Conservation (phyloP, 768 basidiomycete genomes). For the Serpula lacrymans region DNA sequence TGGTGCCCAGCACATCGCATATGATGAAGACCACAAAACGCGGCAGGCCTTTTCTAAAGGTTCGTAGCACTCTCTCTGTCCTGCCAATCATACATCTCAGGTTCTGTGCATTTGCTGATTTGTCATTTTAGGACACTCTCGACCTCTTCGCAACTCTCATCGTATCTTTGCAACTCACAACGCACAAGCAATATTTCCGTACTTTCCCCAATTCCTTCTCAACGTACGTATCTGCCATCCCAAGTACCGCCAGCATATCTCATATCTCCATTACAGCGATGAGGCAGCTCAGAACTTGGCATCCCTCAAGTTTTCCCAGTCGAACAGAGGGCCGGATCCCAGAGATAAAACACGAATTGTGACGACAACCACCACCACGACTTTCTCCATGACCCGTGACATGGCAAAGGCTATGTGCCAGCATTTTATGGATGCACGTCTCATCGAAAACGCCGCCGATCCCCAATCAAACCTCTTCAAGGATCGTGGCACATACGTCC, state of each 20-base stretch:
- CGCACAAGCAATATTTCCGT: constrained; percentile 95
- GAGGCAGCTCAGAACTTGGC: constrained; percentile 92
- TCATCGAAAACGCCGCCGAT: constrained; percentile 96
- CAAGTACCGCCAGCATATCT: constrained; percentile 7
- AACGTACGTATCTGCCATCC: constrained; percentile 62
- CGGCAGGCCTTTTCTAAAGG: constrained; percentile 92
- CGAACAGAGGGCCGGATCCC: constrained; percentile 96
- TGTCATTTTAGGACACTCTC: constrained; percentile 75
- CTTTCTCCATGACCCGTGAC: constrained; percentile 98
- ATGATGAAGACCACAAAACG: constrained; percentile 99
- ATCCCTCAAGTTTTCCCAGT: constrained; percentile 97
- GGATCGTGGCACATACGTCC: constrained; percentile 92
- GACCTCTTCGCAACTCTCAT: constrained; percentile 97
- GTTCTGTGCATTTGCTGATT: background rate
- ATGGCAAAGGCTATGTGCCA: constrained; percentile 99
- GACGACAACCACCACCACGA: constrained; percentile 98
- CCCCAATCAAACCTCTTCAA: constrained; percentile 88
- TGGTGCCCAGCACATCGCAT: constrained; percentile 70
- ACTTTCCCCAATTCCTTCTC: constrained; percentile 93
- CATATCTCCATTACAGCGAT: constrained; percentile 54
- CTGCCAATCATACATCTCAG: background rate
- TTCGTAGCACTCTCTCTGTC: constrained; percentile 27
- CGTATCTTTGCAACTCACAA: constrained; percentile 84
- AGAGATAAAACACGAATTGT: constrained; percentile 97
- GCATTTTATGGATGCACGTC: constrained; percentile 98